These are phyloP conservation scores for Chamaecyparis obtusa DNA, from an alignment of 75 land plant genomes.

Conservation along the genomic window DNA sequence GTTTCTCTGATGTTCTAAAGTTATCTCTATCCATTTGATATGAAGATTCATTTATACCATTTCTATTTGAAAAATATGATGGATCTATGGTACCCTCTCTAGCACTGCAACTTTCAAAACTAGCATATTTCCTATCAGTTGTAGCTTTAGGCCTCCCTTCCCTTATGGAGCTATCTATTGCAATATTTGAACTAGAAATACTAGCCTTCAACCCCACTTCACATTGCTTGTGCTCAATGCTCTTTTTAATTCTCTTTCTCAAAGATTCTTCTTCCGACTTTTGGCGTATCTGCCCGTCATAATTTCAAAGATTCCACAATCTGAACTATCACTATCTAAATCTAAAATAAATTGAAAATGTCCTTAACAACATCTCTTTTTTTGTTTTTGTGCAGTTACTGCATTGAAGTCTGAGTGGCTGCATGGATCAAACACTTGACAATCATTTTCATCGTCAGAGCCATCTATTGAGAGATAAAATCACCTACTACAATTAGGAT, in stretches of 20 bases:
- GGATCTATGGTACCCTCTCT: background rate
- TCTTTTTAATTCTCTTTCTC: slow-evolving; percentile 27
- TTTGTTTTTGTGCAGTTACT: slow-evolving; percentile 12
- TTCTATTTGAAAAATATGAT: background rate
- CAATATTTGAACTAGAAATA: slow-evolving; percentile 20
- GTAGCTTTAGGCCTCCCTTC: background rate
- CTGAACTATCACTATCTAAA: slow-evolving; percentile 50
- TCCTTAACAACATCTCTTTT: slow-evolving; percentile 12
- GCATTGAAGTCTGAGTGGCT: slow-evolving; percentile 17
- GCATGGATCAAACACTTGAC: slow-evolving; percentile 14
- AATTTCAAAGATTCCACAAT: slow-evolving; percentile 71
- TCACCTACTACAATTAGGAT: background rate
- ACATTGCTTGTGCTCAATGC: slow-evolving; percentile 10
- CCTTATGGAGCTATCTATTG: background rate
- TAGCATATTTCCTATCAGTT: background rate
- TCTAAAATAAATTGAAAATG: slow-evolving; percentile 14
- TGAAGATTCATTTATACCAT: background rate
- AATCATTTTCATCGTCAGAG: slow-evolving; percentile 40
- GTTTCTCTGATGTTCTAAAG: background rate
- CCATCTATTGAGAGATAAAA: slow-evolving; percentile 9
- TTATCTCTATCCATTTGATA: background rate
- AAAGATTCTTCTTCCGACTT: slow-evolving; percentile 81
- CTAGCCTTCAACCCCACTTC: slow-evolving; percentile 19
- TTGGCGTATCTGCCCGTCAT: slow-evolving; percentile 49
- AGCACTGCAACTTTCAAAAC: background rate